phyloP scores from a whole-genome alignment of 108 stramenopile genomes.

The Nannochloropsis salina region DNA sequence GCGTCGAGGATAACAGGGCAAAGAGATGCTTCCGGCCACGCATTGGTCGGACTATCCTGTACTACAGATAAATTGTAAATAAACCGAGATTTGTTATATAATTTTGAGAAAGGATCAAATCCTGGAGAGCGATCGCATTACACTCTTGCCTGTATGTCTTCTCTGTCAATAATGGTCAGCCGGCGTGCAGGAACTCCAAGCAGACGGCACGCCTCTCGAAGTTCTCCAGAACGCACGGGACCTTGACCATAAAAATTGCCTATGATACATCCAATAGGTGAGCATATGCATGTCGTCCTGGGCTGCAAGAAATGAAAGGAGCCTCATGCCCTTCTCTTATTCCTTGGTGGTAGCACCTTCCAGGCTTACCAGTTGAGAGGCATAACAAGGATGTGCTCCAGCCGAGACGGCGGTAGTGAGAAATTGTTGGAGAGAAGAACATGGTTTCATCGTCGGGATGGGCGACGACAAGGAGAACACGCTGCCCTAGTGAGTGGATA shows the following conservation, averaged over 20 bases:
- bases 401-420: neutral
- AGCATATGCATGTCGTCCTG: no score
- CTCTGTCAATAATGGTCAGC: neutral
- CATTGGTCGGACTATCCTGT: neutral
- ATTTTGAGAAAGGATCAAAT: neutral
- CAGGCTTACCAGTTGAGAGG: slow-evolving; percentile 51
- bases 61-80: neutral
- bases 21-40: neutral
- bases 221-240: slow-evolving; percentile 42
- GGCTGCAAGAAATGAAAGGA: neutral
- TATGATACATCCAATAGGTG: slow-evolving; percentile 17
- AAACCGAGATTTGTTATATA: neutral
- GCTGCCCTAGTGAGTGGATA: neutral
- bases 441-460: slow-evolving; percentile 64
- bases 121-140: neutral
- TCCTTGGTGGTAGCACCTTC: neutral
- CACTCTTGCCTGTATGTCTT: neutral
- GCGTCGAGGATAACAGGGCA: neutral
- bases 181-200: slow-evolving; percentile 9
- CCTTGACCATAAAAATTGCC: slow-evolving; percentile 53
- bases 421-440: slow-evolving; percentile 57
- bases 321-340: no score
- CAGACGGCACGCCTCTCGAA: slow-evolving; percentile 35
- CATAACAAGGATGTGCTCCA: slow-evolving; percentile 43
- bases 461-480: slow-evolving; percentile 51